Evolutionary conservation across 805 yeast genomes (phyloP).

Genomic region (Kazachstania taianensis): DNA sequence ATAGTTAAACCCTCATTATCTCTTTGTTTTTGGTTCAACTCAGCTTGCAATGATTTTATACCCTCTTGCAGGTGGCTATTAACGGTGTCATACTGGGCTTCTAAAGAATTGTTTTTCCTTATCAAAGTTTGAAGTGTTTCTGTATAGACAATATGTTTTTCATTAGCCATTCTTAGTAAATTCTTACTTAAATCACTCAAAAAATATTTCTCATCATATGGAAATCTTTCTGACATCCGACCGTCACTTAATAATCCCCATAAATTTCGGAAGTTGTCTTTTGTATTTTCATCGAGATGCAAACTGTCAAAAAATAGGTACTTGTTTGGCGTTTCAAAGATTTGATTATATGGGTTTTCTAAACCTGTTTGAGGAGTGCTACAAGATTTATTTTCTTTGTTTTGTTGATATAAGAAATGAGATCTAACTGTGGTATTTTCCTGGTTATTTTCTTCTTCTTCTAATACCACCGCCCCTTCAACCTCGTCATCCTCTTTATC

Average conservation of each 20-base stretch:
- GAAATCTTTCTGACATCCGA: neutral
- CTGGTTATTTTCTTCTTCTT: neutral
- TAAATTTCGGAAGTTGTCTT: constrained; percentile 4
- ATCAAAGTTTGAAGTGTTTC: too few species aligned
- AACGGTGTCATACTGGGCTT: too few species aligned
- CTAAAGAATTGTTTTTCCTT: too few species aligned
- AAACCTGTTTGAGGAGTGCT: too few species aligned
- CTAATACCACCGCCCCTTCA: neutral
- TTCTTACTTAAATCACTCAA: constrained; percentile 1
- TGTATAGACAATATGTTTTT: too few species aligned
- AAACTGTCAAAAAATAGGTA: constrained; percentile 5
- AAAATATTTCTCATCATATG: neutral
- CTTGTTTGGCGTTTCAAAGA: constrained; percentile 16
- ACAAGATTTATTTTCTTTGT: too few species aligned
- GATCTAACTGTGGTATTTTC: neutral
- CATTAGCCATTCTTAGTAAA: too few species aligned
- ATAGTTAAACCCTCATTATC: too few species aligned
- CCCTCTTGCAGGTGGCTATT: too few species aligned
- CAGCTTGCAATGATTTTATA: too few species aligned
- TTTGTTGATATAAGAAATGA: too few species aligned
- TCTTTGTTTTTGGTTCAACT: too few species aligned
- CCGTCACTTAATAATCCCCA: constrained; percentile 2
- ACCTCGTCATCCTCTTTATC: neutral
- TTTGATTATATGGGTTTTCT: constrained; percentile 20
- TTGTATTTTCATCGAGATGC: constrained; percentile 3